Base-by-base conservation (phyloP, 1,139 yeast species). In the Lodderomyces metapsilosis region DNA sequence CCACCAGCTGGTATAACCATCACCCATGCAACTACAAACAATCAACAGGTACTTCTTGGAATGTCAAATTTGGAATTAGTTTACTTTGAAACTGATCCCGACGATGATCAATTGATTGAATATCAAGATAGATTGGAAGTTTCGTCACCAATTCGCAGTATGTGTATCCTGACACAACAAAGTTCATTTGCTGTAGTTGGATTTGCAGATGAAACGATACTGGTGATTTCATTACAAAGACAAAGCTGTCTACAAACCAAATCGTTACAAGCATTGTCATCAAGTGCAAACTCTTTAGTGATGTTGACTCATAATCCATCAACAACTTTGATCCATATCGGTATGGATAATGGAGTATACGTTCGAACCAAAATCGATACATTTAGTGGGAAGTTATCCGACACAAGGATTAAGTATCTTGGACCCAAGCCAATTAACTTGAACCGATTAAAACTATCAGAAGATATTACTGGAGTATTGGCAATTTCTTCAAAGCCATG, bases 1-100 rank as follows among this genome's bases (percentile, higher is more conserved):
- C 88, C 96, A 1, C 95, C 96, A 0, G 83, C 84, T 0, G 95
- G 95, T 5, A 79, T 84, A 12, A 68, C 76, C 23, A 74, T 92
- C 33, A 54, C 76, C 0, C 64, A 69, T 21, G 84, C 91, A 0
- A 61, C 88, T 1, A 64, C 84, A 3, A 88, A 88, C 30, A 69
- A 74, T 32, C 72, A 76, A 16, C 98, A 92, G 58, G 68, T 91
- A 0, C 78, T 78, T 0, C 55, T 92, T 7, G 89, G 82, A 0
- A 61, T 92, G 8, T 82, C 94, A 2, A 87, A 84, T 54, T 71
- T 82, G 43, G 91, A 86, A 45, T 53, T 92, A 3, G 83, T 85
- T 4, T 92, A 92, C 60, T 91, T 92, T 61, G 98, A 91, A 60
- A 68, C 84, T 23, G 91, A 84, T 49, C 71, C 71, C 1, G 64